Evolutionary conservation across 2,329 filamentous ascomycete species (phyloP), one percentile per base, ranked within the genome.

Genomic region (Endothia cerciana): DNA sequence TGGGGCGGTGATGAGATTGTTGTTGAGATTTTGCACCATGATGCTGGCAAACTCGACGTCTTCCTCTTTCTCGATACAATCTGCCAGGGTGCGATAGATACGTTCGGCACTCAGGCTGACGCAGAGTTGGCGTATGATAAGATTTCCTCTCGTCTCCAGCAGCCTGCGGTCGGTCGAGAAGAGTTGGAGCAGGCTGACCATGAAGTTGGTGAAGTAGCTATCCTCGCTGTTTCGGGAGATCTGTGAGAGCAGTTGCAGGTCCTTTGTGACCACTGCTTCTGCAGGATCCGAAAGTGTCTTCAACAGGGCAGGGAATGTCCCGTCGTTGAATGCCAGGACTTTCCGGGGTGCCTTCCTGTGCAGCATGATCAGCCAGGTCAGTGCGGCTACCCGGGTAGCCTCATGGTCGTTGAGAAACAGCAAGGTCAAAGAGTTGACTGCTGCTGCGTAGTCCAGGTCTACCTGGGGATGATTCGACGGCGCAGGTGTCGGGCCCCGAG

Each of bases 11-110:
- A 99, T 97, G 63, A 99, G 88, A 73, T 99, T 99, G 77, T 99
- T 99, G 80, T 99, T 99, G 62, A 99, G 84, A 73, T 98, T 98
- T 77, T 99, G 95, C 38, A 99, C 93, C 95, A 99, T 99, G 72
- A 99, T 98, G 75, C 94, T 97, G 19, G 95, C 94, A 78, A 99
- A 99, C 76, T 99, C 96, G 51, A 99, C 88, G 75, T 99, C 95
- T 79, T 98, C 95, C 77, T 99, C 95, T 74, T 94, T 97, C 77
- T 98, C 95, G 11, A 99, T 91, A 71, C 95, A 97, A 72, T 99
- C 95, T 33, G 95, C 96, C 69, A 99, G 83, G 2, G 93, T 98
- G 40, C 95, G 89, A 74, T 98, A 99, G 66, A 99, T 99, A 56
- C 94, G 88, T 76, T 99, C 95, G 0, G 95, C 91, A 70, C 94